Evolutionary conservation across 2,329 filamentous ascomycete species (phyloP).

Genomic region (Pseudogymnoascus sp.): DNA sequence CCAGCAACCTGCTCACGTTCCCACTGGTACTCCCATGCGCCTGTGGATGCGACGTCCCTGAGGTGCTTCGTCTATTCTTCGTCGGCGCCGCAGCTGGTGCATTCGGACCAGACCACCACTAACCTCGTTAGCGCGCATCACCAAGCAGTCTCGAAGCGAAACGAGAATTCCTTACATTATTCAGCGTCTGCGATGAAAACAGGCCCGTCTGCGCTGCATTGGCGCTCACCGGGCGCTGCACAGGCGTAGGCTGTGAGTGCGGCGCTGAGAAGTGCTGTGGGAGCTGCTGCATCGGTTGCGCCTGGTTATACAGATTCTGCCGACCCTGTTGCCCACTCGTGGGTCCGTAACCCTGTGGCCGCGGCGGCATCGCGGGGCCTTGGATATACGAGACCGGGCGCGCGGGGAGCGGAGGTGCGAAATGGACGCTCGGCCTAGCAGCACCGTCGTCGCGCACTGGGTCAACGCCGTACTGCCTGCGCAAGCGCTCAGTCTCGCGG

Average conservation of each 20-base stretch:
- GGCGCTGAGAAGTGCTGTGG: constrained; percentile 24
- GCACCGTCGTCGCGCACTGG: constrained; percentile 8
- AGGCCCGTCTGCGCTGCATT: constrained; percentile 2
- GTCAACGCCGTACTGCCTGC: constrained; percentile 53
- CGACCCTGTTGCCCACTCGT: background rate
- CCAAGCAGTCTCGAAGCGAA: background rate
- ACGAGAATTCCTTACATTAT: background rate
- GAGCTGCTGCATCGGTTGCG: constrained; percentile 12
- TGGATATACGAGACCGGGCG: constrained; percentile 7
- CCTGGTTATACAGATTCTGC: background rate
- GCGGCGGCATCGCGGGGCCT: background rate
- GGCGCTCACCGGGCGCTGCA: constrained; percentile 24
- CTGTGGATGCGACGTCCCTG: background rate
- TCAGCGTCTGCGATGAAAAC: constrained; percentile 10
- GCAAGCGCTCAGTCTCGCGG: constrained; percentile 75
- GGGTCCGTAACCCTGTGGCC: background rate
- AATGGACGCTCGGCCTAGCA: constrained; percentile 10
- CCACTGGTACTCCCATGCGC: background rate
- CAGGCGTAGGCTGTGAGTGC: constrained; percentile 21
- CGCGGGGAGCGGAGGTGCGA: constrained; percentile 13
- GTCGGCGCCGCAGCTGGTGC: background rate
- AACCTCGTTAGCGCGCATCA: background rate
- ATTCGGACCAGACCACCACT: constrained; percentile 5
- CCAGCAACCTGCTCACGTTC: background rate
- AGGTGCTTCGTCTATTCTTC: background rate